Evolutionary conservation across 352 stramenopile species (phyloP).

Genomic region (Pythium biforme): DNA sequence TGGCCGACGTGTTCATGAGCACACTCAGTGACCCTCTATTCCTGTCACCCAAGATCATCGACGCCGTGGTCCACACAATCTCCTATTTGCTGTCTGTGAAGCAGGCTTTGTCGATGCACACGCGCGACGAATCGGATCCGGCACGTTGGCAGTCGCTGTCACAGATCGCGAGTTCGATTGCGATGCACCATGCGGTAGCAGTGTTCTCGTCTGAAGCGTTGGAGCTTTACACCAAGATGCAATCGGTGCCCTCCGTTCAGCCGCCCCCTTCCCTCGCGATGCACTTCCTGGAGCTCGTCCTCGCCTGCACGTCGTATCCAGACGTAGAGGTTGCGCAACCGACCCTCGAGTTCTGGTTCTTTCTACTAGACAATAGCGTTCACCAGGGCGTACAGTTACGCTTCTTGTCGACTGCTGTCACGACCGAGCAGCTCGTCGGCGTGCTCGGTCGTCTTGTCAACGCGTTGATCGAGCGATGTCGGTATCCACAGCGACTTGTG

Average conservation of each 20-base stretch:
- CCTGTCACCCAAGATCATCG: constrained; percentile 14
- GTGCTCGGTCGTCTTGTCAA: constrained; percentile 69
- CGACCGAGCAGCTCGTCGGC: constrained; percentile 38
- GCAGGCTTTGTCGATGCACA: constrained; percentile 1
- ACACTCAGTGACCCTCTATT: constrained; percentile 18
- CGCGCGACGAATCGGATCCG: not conserved
- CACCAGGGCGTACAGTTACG: constrained; percentile 45
- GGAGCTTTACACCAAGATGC: constrained; percentile 5
- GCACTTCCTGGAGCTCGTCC: constrained; percentile 57
- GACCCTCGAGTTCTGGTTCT: constrained; percentile 88
- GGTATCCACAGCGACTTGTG: constrained; percentile 62
- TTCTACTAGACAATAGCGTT: constrained; percentile 68
- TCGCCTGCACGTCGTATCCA: constrained; percentile 57
- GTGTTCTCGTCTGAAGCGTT: constrained; percentile 20
- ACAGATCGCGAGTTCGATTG: constrained; percentile 24
- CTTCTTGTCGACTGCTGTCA: constrained; percentile 31
- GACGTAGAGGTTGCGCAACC: constrained; percentile 58
- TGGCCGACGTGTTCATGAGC: constrained; percentile 57
- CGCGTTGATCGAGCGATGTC: constrained; percentile 60
- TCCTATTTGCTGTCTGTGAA: constrained; percentile 25
- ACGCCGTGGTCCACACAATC: constrained; percentile 34
- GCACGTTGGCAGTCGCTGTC: constrained; percentile 19
- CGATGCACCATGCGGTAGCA: constrained; percentile 21
- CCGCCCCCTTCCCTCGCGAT: constrained; percentile 4
- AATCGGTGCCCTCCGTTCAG: not conserved